Conservation (phyloP, 352 stramenopile species). For the Chrysophaeum taylorii region DNA sequence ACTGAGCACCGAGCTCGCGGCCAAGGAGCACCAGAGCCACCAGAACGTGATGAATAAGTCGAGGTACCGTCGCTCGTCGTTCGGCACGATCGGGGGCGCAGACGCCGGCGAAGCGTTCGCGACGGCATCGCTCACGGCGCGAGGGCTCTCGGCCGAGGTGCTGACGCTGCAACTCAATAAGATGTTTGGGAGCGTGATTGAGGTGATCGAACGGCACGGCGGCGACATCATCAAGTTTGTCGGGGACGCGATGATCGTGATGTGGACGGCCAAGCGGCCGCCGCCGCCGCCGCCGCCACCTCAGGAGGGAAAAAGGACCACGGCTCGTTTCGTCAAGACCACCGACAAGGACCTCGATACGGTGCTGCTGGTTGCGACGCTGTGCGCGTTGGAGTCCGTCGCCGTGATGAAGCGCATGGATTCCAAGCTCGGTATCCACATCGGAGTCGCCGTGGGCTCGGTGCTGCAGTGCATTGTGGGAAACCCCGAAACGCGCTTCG, state of each 20-base stretch:
- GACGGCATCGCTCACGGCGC: background rate
- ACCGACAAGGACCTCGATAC: background rate
- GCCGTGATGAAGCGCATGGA: background rate
- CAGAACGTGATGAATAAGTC: background rate
- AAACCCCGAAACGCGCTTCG: background rate
- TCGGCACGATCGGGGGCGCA: background rate
- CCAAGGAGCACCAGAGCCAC: background rate
- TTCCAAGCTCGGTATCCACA: background rate
- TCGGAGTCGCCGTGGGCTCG: background rate
- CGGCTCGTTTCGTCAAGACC: background rate
- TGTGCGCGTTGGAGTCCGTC: background rate
- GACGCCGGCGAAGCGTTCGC: background rate
- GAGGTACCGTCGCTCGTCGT: background rate
- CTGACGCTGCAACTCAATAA: background rate
- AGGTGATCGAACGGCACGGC: conserved; percentile 55
- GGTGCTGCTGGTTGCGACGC: background rate
- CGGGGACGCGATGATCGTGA: conserved; percentile 59
- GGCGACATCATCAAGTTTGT: conserved; percentile 70
- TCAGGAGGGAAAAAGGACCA: background rate
- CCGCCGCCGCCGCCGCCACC: too few species aligned
- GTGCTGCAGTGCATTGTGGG: background rate
- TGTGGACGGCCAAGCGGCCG: too few species aligned
- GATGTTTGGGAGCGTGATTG: conserved; percentile 49
- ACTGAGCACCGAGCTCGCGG: background rate
- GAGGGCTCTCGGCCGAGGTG: background rate